These are phyloP conservation scores for Leishmania martiniquensis DNA, from an alignment of 208 protist genomes.

Conservation along the genomic window DNA sequence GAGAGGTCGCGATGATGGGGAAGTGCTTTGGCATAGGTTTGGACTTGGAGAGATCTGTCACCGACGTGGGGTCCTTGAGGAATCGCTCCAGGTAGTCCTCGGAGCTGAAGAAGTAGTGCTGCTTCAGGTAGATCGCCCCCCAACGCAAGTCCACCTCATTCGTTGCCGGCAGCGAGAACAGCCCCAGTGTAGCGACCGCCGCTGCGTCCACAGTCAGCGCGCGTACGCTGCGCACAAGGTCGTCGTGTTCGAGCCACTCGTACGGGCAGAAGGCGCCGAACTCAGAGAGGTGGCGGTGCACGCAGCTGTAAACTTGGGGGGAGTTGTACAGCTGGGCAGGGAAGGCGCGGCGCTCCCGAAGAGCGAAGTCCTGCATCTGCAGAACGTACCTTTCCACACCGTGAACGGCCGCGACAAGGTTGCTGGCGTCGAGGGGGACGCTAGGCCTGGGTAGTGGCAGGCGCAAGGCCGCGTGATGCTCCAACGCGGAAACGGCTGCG, in stretches of 20 bases:
- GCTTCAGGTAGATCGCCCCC: conserved; percentile 61
- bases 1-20: conserved; percentile 7
- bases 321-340: conserved; percentile 52
- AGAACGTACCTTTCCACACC: conserved; percentile 50
- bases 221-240: conserved; percentile 49
- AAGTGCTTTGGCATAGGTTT: conserved; percentile 51
- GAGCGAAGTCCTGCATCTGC: conserved; percentile 35
- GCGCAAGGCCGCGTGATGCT: conserved; percentile 23
- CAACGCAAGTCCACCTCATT: conserved; percentile 26
- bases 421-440: conserved; percentile 44
- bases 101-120: conserved; percentile 82
- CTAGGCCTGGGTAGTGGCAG: conserved; percentile 35
- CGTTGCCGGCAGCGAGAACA: not conserved
- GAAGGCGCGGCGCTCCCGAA: conserved; percentile 53
- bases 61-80: conserved; percentile 54
- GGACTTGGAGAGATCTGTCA: conserved; percentile 48
- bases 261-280: conserved; percentile 86
- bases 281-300: conserved; percentile 56
- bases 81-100: conserved; percentile 62
- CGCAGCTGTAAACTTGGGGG: conserved; percentile 38
- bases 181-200: not conserved
- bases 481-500: conserved; percentile 5
- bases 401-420: conserved; percentile 57
- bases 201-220: not conserved
- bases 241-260: conserved; percentile 65